Base-by-base conservation (phyloP, 2,329 filamentous ascomycete genomes). In the Colletotrichum sp. region DNA sequence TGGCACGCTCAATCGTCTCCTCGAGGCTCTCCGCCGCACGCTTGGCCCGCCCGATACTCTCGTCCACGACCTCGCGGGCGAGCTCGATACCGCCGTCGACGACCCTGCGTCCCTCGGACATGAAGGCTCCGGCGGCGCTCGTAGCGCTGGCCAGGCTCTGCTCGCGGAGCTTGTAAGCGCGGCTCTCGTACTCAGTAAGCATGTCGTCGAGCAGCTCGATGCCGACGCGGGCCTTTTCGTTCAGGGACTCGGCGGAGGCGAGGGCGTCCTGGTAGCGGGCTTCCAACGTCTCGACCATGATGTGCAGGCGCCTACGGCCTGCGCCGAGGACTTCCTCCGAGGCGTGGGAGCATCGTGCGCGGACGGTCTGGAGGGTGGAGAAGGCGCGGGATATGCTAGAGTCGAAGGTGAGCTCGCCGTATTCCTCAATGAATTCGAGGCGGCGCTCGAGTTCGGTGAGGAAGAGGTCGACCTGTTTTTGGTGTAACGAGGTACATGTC, bases 221-320 rank as follows among this genome's bases (percentile, higher is more conserved):
- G 7, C 96, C 95, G 43, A 96, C 93, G 76, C 95, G 92, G 4
- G 96, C 96, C 86, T 99, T 99, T 80, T 98, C 96, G 81, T 97
- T 95, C 80, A 99, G 86, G 0, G 95, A 96, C 82, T 95, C 96
- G 78, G 96, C 95, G 4, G 94, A 95, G 18, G 91, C 93, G 78
- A 99, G 86, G 2, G 95, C 96, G 80, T 97, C 95, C 77, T 98
- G 93, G 85, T 98, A 99, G 78, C 95, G 91, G 32, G 90, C 90
- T 84, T 99, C 97, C 16, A 99, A 88, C 1, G 96, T 98, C 80
- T 99, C 96, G 39, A 99, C 95, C 87, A 99, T 93, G 74, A 99
- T 92, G 78, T 95, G 94, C 75, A 98, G 92, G 76, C 96, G 92
- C 78, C 95, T 92, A 68, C 95, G 93, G 26, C 97, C 96, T 48